A percentile compares a stretch with the other conserved stretches of the same genome.
Conservation (phyloP, 495 filamentous ascomycete genomes). For the Lentithecium fluviatile region DNA sequence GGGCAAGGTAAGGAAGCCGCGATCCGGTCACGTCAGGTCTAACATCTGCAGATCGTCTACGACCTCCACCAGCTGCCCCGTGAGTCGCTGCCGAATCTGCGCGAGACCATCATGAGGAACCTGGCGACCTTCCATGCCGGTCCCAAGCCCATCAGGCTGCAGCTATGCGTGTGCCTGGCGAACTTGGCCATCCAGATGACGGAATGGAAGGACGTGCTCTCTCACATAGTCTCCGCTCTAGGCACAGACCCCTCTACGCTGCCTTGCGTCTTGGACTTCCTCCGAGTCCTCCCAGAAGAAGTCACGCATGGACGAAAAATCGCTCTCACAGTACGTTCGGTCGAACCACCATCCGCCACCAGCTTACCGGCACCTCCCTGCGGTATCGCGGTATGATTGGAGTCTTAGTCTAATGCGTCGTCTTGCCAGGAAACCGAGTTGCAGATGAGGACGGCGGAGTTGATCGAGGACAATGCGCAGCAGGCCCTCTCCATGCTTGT, state of each 20-base stretch:
- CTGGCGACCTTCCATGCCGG: slow-evolving; percentile 76
- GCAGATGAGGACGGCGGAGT: slow-evolving; percentile 70
- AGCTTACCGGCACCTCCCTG: slow-evolving; percentile 48
- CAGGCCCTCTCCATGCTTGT: slow-evolving; percentile 82
- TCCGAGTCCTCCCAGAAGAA: slow-evolving; percentile 95
- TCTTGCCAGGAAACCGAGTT: slow-evolving; percentile 86
- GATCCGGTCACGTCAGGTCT: slow-evolving; percentile 23
- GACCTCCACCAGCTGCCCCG: slow-evolving; percentile 83
- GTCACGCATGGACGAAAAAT: slow-evolving; percentile 99
- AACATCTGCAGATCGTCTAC: slow-evolving; percentile 66
- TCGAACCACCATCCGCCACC: slow-evolving; percentile 52
- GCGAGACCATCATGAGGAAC: slow-evolving; percentile 76
- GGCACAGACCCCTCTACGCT: slow-evolving; percentile 72
- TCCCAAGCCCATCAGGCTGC: slow-evolving; percentile 86
- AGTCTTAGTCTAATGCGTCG: slow-evolving; percentile 51
- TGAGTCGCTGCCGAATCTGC: slow-evolving; percentile 68
- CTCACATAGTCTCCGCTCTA: slow-evolving; percentile 71
- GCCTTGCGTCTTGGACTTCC: slow-evolving; percentile 88
- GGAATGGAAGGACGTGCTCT: slow-evolving; percentile 91
- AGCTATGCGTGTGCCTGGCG: slow-evolving; percentile 91
- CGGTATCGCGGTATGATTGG: slow-evolving; percentile 40
- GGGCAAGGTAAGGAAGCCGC: slow-evolving; percentile 73
- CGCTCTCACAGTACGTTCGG: slow-evolving; percentile 90
- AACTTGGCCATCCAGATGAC: slow-evolving; percentile 95
- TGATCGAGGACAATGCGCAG: slow-evolving; percentile 84